Evolutionary conservation across 768 basidiomycete genomes (phyloP), one percentile per base, ranked within the genome.

Genomic region (Lactarius psammicola): DNA sequence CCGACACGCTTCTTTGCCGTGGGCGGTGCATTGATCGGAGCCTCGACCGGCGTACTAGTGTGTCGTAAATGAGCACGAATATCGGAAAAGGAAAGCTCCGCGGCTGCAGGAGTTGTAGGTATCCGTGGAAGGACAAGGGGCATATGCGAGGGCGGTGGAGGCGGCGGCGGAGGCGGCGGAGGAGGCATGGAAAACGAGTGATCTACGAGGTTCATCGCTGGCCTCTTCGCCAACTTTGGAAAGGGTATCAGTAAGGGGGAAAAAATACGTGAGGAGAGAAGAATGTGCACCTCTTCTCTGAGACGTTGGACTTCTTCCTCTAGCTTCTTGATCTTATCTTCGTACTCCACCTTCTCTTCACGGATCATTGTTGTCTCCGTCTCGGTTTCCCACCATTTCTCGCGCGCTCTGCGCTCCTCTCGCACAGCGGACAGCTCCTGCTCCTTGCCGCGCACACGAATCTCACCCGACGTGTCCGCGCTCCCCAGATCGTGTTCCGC

Each of bases 41-140:
- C 85, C 73, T 90, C 89, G 20, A 81, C 77, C 0, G 89, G 89
- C 1, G 77, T 72, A 1, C 77, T 79, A 6, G 82, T 80, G 31
- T 80, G 84, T 59, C 86, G 87, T 26, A 92, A 79, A 17, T 84
- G 79, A n/a, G 90, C 87, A 3, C 90, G 86, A 3, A 84, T 86
- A 28, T 81, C 78, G 3, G 81, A 77, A 62, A 90, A 87, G 49
- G 87, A 80, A 13, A 73, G 53, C 0, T 72, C 68, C 40, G 77
- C 63, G 61, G 72, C 67, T 70, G 72, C 70, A 66, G 79, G 71
- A 4, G 67, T 34, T 54, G 57, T 62, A 6, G 76, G 70, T 42
- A 66, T 58, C 13, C 64, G 62, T 7, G 70, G 64, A 4, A 65
- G 64, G n/a, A 70, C 55, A 15, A 60, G 64, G 8, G 71, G 64